Evolutionary conservation across 192 early-diverging fungal species (phyloP).

Genomic region (Backusella morwellensis): DNA sequence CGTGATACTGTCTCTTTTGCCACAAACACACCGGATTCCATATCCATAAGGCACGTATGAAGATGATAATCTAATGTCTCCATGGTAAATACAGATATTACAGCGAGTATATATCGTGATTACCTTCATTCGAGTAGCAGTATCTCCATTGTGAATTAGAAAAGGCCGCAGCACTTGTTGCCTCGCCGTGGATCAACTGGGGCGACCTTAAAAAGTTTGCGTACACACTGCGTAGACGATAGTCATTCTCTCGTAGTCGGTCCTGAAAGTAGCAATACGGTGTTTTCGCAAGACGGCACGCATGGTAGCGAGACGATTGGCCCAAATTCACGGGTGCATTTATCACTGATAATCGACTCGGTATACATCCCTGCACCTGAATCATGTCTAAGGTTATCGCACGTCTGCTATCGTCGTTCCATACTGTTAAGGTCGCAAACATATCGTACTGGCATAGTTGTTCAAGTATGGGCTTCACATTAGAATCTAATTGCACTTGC

Average conservation of each 20-base stretch:
- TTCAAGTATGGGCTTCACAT: conserved; percentile 43
- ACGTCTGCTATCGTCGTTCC: conserved; percentile 48
- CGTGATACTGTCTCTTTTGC: conserved; percentile 45
- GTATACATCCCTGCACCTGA: conserved; percentile 25
- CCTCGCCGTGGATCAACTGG: conserved; percentile 52
- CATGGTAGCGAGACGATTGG: conserved; percentile 54
- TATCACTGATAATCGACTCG: conserved; percentile 40
- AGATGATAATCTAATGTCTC: conserved; percentile 39
- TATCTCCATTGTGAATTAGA: conserved; percentile 50
- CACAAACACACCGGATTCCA: conserved; percentile 49
- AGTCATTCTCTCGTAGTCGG: conserved; percentile 2
- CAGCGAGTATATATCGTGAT: background rate
- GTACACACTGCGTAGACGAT: conserved; percentile 49
- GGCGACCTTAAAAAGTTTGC: conserved; percentile 56
- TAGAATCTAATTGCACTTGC: conserved; percentile 29
- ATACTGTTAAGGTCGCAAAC: conserved; percentile 54
- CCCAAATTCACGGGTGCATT: conserved; percentile 49
- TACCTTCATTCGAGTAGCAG: conserved; percentile 58
- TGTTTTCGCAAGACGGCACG: conserved; percentile 50
- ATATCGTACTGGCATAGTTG: conserved; percentile 54
- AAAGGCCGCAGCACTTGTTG: conserved; percentile 42
- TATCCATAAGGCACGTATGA: conserved; percentile 51
- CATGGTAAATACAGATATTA: background rate
- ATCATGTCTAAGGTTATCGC: conserved; percentile 36
- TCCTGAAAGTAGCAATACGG: conserved; percentile 62